Conservation (phyloP, 2,329 filamentous ascomycete species). For the Neonectria faginata region DNA sequence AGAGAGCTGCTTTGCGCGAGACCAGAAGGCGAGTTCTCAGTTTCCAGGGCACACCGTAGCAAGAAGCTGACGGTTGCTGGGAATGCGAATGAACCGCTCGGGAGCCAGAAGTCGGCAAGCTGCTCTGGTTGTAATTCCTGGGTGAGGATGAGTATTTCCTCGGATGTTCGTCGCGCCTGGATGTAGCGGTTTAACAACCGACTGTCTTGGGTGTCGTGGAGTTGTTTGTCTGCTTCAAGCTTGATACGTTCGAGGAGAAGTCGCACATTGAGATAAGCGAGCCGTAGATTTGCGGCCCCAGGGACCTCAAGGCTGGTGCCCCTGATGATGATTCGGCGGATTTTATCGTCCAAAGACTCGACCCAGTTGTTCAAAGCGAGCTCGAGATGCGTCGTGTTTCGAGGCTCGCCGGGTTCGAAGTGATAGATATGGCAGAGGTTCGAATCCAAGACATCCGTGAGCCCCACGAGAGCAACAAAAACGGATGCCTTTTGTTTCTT, state of each 20-base stretch:
- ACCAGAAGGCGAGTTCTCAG: slow-evolving; percentile 51
- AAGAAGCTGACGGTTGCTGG: slow-evolving; percentile 63
- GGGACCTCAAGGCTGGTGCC: slow-evolving; percentile 55
- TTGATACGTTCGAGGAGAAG: slow-evolving; percentile 61
- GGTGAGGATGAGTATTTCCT: slow-evolving; percentile 61
- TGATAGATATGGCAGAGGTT: slow-evolving; percentile 52
- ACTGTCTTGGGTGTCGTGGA: slow-evolving; percentile 35
- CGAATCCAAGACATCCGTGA: slow-evolving; percentile 56
- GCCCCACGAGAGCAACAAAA: slow-evolving; percentile 58
- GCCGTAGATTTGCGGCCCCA: slow-evolving; percentile 63
- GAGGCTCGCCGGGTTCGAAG: slow-evolving; percentile 46
- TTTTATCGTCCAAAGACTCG: slow-evolving; percentile 53
- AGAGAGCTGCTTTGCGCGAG: slow-evolving; percentile 55
- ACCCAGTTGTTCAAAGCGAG: slow-evolving; percentile 57
- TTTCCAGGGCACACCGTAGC: slow-evolving; percentile 60
- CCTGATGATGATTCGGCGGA: slow-evolving; percentile 56
- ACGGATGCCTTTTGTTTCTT: slow-evolving; percentile 49
- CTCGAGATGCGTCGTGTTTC: slow-evolving; percentile 51
- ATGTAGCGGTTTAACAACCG: slow-evolving; percentile 51
- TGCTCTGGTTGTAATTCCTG: slow-evolving; percentile 59
- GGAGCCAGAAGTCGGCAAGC: slow-evolving; percentile 63
- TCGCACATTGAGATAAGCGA: slow-evolving; percentile 62
- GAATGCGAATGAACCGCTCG: slow-evolving; percentile 60
- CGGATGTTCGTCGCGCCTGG: slow-evolving; percentile 57
- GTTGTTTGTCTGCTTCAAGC: slow-evolving; percentile 55